phyloP scores from a whole-genome alignment of 192 early-diverging fungal genomes.

The Rhizophagus prolifer region DNA sequence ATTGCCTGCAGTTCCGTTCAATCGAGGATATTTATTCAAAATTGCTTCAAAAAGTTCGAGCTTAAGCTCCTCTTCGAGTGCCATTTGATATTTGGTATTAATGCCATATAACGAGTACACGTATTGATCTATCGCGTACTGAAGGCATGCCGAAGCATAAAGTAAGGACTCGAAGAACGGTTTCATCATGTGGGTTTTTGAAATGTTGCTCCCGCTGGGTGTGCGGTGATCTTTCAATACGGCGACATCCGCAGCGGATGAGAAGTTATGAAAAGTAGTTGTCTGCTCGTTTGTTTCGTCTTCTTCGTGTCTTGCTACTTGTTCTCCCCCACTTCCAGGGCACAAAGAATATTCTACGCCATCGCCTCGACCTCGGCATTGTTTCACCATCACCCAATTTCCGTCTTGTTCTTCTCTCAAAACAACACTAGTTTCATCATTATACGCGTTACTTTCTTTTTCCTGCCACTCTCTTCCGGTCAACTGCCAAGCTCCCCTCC shows the following conservation, averaged over 20 bases:
- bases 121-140: constrained; percentile 56
- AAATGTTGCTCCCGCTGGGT: background rate
- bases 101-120: constrained; percentile 52
- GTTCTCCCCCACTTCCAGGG: constrained; percentile 1
- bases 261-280: background rate
- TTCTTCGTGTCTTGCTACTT: background rate
- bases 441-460: constrained; percentile 7
- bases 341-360: constrained; percentile 26
- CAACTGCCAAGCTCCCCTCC: constrained; percentile 7
- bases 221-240: background rate
- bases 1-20: constrained; percentile 17
- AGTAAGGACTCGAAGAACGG: constrained; percentile 31
- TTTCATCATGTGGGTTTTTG: constrained; percentile 18
- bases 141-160: constrained; percentile 38
- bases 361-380: constrained; percentile 27
- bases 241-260: background rate
- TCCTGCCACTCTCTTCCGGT: constrained; percentile 12
- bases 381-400: constrained; percentile 31
- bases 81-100: constrained; percentile 39
- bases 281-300: background rate
- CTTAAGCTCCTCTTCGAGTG: constrained; percentile 51
- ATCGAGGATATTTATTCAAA: constrained; percentile 17
- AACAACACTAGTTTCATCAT: constrained; percentile 21
- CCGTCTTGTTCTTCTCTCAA: constrained; percentile 29
- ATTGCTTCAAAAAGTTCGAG: constrained; percentile 21